These are phyloP conservation scores for Teratosphaeria nubilosa DNA, from an alignment of 2,329 filamentous ascomycete genomes.

Conservation along the genomic window DNA sequence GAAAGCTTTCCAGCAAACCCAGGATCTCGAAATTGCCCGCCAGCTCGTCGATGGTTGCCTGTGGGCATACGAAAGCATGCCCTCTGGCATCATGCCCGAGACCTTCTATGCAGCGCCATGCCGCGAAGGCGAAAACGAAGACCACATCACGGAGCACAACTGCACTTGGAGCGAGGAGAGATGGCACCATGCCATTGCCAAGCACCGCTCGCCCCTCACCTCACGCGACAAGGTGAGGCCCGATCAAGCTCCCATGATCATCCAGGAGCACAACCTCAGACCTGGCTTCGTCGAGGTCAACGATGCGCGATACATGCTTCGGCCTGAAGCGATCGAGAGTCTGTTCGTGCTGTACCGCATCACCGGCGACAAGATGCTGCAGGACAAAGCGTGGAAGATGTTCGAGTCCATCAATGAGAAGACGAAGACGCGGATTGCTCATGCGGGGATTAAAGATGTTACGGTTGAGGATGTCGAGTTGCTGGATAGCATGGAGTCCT, in stretches of 20 bases:
- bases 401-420: constrained; percentile 34
- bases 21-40: constrained; percentile 46
- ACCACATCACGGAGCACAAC: neutral
- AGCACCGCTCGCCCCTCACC: neutral
- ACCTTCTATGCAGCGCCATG: constrained; percentile 35
- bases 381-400: constrained; percentile 41
- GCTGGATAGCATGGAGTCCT: constrained; percentile 38
- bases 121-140: constrained; percentile 37
- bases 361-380: constrained; percentile 42
- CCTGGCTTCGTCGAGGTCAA: constrained; percentile 34
- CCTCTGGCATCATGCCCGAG: constrained; percentile 53
- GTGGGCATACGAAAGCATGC: constrained; percentile 49
- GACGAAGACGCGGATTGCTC: constrained; percentile 36
- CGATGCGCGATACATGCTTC: constrained; percentile 37
- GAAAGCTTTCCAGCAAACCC: constrained; percentile 44
- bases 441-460: constrained; percentile 38
- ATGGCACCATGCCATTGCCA: constrained; percentile 5
- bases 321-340: constrained; percentile 50
- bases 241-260: constrained; percentile 21
- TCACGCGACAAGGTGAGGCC: neutral
- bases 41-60: constrained; percentile 51
- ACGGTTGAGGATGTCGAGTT: constrained; percentile 17
- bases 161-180: constrained; percentile 2
- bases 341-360: constrained; percentile 52
- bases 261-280: constrained; percentile 35